A percentile compares a stretch with the other conserved stretches of the same genome.
phyloP scores from a whole-genome alignment of 129 eudicot species.

The Pittosporum tobira region DNA sequence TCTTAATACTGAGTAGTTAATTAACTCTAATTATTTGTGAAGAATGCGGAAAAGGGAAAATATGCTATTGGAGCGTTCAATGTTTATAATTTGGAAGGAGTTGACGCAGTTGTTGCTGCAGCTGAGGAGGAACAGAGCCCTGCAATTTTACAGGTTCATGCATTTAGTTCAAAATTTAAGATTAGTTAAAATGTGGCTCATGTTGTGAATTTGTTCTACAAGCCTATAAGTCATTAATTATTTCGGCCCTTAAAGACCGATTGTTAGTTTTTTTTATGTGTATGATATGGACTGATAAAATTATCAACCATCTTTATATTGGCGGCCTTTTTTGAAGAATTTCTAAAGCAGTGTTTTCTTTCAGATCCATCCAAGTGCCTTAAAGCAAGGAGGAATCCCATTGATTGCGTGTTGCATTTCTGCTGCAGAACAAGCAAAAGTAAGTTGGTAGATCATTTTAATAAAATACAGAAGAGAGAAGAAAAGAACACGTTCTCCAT shows the following conservation, averaged over 20 bases:
- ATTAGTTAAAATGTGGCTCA: slow-evolving; percentile 5
- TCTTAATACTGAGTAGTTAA: background rate
- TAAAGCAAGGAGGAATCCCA: slow-evolving; percentile 80
- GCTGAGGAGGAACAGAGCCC: slow-evolving; percentile 93
- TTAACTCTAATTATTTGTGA: slow-evolving; percentile 13
- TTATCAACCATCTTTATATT: background rate
- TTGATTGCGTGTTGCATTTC: slow-evolving; percentile 85
- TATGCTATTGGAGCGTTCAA: slow-evolving; percentile 98
- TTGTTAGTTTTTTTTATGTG: background rate
- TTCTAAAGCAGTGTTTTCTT: slow-evolving; percentile 5
- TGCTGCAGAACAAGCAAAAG: slow-evolving; percentile 87
- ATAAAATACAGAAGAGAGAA: too few species aligned
- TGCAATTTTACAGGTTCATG: slow-evolving; percentile 86
- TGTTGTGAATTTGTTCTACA: too few species aligned
- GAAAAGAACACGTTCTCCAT: too few species aligned
- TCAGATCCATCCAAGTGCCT: slow-evolving; percentile 95
- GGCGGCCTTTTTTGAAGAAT: background rate
- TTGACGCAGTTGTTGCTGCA: slow-evolving; percentile 93
- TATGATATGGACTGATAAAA: background rate
- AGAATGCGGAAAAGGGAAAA: slow-evolving; percentile 88
- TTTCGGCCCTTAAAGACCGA: background rate
- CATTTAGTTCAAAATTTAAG: slow-evolving; percentile 8
- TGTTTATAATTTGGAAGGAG: slow-evolving; percentile 93
- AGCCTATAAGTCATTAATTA: background rate
- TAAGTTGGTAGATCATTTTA: slow-evolving; percentile 27